Base-by-base conservation (phyloP, 2,329 filamentous ascomycete genomes). In the Penicillium sp. region DNA sequence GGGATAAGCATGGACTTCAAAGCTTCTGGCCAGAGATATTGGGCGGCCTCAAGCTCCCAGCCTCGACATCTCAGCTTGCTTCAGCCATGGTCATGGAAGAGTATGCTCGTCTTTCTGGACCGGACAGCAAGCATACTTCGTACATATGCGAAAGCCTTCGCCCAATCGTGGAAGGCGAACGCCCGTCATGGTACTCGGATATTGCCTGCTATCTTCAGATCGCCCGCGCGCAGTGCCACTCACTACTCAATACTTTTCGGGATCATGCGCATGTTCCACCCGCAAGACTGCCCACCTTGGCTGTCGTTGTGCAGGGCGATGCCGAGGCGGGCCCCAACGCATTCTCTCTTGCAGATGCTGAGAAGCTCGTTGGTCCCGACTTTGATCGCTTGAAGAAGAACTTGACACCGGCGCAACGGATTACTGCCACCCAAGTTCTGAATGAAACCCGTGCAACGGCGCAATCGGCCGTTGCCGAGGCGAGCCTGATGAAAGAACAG, bases 301-400 rank as follows among this genome's bases (percentile, higher is more conserved):
- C 93, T 20, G 89, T 95, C 2, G 83, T 98, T 15, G 92, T 96
- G 7, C 93, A 98, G 71, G 93, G 93, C 27, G 92, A 97, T 64
- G 78, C 87, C 4, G 88, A 95, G 64, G 92, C 93, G 31, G 92
- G 93, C 0, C 91, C 92, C 8, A 92, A 84, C 61, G 92, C 93
- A 6, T 98, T 98, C 68, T 95, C 90, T 1, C 80, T 97, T 44
- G 74, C 80, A 0, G 89, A 92, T 58, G 93, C 91, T 0, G 90
- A 97, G 59, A 93, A 89, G 70, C 88, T 95, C 46, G 80, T 95
- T 42, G 82, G 78, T 1, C 82, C 88, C 7, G 92, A 98, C 57
- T 98, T 87, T 59, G 91, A 96, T 45, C 84, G 83, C 55, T 76
- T 98, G 3, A 93, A 91, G 75, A 95, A 90, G 72, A 79, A 81